Base-by-base conservation (phyloP, 2,329 filamentous ascomycete genomes). In the Colletotrichum kahawae region DNA sequence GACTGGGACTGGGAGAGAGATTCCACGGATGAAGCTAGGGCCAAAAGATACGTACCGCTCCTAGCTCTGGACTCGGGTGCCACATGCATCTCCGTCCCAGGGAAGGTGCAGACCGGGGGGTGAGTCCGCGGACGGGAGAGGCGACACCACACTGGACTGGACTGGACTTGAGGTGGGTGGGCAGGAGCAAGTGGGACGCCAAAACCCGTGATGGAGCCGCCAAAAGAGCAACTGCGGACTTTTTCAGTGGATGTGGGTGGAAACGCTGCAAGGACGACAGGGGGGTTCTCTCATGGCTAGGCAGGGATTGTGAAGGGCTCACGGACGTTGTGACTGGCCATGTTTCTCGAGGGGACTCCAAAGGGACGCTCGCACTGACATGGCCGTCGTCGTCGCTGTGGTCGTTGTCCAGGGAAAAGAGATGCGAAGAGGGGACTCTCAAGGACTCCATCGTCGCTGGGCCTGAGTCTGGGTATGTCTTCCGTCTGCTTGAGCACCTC, bases 221-320 rank as follows among this genome's bases (percentile, higher is more conserved):
- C 27, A 56, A 57, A 62, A 21, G 34, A 24, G 27, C 27, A 51
- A 36, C 33, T 48, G 31, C 57, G 38, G 57, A 57, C 60, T 34
- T 66, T 60, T 71, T 67, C 64, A 38, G 57, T 75, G 70, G 70
- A 73, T 68, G 70, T 74, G 73, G 70, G 73, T 59, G 63, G 73
- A 29, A 36, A 33, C 18, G 18, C 31, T 21, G 48, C n/a, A 33
- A 34, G 48, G 21, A 43, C 31, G 70, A 60, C 73, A 73, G 69
- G 73, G 73, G 69, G 18, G 18, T 8, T 62, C 34, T 59, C 73
- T 74, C 69, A 75, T 74, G 70, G 73, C 73, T 21, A 33, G 29
- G 34, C 73, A 75, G 70, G 73, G 73, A 69, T 75, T 27, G 33
- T 38, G 65, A 62, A 73, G 70, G 57, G 43, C 56, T 65, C 70